phyloP scores from a whole-genome alignment of 148 eudicot genomes.

The Rhododendron molle region DNA sequence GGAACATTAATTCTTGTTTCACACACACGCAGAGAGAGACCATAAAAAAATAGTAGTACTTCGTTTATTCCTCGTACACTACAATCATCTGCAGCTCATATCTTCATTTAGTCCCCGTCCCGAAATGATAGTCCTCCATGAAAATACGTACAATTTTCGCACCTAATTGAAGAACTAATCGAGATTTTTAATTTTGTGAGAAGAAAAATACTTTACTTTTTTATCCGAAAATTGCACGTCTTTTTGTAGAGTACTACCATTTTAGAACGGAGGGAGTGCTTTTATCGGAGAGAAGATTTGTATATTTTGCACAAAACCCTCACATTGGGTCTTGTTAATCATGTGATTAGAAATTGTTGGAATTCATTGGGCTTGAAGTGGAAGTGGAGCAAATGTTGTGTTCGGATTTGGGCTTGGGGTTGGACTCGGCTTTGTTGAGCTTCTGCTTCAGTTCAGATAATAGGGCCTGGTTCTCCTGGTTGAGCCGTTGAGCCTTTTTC shows the following conservation, averaged over 20 bases:
- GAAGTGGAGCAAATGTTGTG: constrained; percentile 9
- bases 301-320: not conserved
- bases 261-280: not conserved
- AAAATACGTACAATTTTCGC: not conserved
- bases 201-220: not conserved
- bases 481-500: constrained; percentile 33
- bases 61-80: not conserved
- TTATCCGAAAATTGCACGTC: too few species aligned
- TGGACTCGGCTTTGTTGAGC: constrained; percentile 11
- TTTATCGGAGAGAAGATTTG: not conserved
- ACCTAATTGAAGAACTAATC: not conserved
- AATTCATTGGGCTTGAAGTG: not conserved
- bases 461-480: constrained; percentile 42
- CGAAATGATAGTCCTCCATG: not conserved
- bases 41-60: not conserved
- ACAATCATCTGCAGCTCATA: not conserved
- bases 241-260: not conserved
- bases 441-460: constrained; percentile 27
- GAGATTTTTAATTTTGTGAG: not conserved
- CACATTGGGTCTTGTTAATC: not conserved
- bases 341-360: constrained; percentile 5
- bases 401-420: not conserved
- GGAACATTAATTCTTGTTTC: not conserved
- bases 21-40: not conserved
- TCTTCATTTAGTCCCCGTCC: not conserved